Evolutionary conservation across 2,329 filamentous ascomycete species (phyloP).

Genomic region (Pseudofabraea citricarpa): DNA sequence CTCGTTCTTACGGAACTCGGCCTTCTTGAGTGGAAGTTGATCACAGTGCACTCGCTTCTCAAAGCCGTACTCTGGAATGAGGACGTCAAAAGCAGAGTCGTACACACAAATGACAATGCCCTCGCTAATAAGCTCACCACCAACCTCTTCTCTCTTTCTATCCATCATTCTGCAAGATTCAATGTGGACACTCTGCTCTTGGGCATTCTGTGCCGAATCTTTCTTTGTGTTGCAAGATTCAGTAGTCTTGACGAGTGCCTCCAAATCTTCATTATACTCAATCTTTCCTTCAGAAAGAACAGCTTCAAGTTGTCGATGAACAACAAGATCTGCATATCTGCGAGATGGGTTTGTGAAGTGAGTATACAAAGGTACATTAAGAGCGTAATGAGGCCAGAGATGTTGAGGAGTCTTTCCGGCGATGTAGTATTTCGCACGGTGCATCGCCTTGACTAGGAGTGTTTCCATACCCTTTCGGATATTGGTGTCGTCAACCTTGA

Average conservation of each 20-base stretch:
- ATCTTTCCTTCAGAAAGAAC: conserved; percentile 75
- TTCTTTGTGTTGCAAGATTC: conserved; percentile 99
- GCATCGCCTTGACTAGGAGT: conserved; percentile 89
- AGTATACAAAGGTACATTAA: conserved; percentile 92
- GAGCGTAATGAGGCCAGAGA: conserved; percentile 79
- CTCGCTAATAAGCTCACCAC: conserved; percentile 89
- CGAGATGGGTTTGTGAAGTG: conserved; percentile 96
- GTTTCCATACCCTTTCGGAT: conserved; percentile 98
- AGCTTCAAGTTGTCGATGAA: conserved; percentile 89
- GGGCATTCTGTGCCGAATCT: conserved; percentile 92
- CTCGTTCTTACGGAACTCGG: conserved; percentile 97
- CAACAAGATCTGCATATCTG: conserved; percentile 90
- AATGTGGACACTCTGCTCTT: conserved; percentile 98
- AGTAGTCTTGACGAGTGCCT: conserved; percentile 83
- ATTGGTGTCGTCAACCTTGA: conserved; percentile 84
- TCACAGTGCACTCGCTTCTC: conserved; percentile 99
- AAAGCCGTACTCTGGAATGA: conserved; percentile 97
- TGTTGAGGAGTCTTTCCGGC: conserved; percentile 73
- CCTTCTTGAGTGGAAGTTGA: conserved; percentile 95
- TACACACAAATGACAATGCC: conserved; percentile 97
- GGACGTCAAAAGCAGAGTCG: conserved; percentile 95
- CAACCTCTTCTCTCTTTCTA: conserved; percentile 77
- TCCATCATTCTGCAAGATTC: conserved; percentile 97
- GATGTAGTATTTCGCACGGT: conserved; percentile 92
- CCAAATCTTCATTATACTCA: conserved; percentile 85